Evolutionary conservation across 306 rosid genomes (phyloP).

Genomic region (Malus domestica): ASM211411v1 NC_041795.1:26753001-26753500

Average conservation of each 20-base stretch:
- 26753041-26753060: slow-evolving; percentile 60
- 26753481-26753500: slow-evolving; percentile 41
- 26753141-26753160: slow-evolving; percentile 65
- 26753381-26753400: slow-evolving; percentile 54
- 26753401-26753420: slow-evolving; percentile 65
- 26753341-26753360: slow-evolving; percentile 59
- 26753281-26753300: slow-evolving; percentile 57
- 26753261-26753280: slow-evolving; percentile 77
- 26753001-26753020: slow-evolving; percentile 63
- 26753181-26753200: slow-evolving; percentile 54
- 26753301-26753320: slow-evolving; percentile 45
- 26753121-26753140: slow-evolving; percentile 49
- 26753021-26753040: slow-evolving; percentile 73
- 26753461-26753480: slow-evolving; percentile 53
- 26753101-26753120: slow-evolving; percentile 67
- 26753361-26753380: slow-evolving; percentile 58
- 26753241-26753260: slow-evolving; percentile 73
- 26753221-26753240: slow-evolving; percentile 57
- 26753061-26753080: slow-evolving; percentile 59
- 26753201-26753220: slow-evolving; percentile 73
- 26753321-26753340: slow-evolving; percentile 46
- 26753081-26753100: slow-evolving; percentile 82
- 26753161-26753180: slow-evolving; percentile 66
- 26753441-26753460: slow-evolving; percentile 75
- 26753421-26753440: slow-evolving; percentile 61